These are phyloP conservation scores for Marchantia polymorpha DNA, from an alignment of 225 moss, liverwort and hornwort genomes.

Conservation along the genomic window DNA sequence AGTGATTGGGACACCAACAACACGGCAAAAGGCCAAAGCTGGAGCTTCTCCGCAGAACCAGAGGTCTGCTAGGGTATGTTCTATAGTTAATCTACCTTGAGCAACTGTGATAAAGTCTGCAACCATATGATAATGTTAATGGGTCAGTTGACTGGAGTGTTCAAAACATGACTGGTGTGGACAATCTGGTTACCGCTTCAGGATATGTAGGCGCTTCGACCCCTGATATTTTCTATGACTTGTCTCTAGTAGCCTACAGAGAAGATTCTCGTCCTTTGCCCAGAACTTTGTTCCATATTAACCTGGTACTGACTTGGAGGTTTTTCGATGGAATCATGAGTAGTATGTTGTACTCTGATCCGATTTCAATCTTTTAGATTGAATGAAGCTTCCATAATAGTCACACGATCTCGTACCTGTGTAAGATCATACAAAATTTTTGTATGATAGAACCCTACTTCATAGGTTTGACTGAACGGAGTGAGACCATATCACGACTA, in stretches of 20 bases:
- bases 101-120: slow-evolving; percentile 24
- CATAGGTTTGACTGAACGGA: not conserved
- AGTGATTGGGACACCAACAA: slow-evolving; percentile 28
- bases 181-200: slow-evolving; percentile 1
- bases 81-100: slow-evolving; percentile 38
- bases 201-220: not conserved
- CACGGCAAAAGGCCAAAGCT: slow-evolving; percentile 37
- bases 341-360: not conserved
- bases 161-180: slow-evolving; percentile 1
- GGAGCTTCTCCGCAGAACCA: slow-evolving; percentile 31
- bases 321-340: not conserved
- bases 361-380: not conserved
- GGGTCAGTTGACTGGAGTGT: slow-evolving; percentile 14
- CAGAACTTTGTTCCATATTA: not conserved
- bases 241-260: not conserved
- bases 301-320: no score
- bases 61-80: slow-evolving; percentile 39
- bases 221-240: not conserved
- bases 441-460: no score
- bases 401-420: not conserved
- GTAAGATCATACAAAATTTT: not conserved
- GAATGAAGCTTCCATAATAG: not conserved
- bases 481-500: not conserved
- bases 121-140: slow-evolving; percentile 28
- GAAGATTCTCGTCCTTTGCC: not conserved